phyloP scores from a whole-genome alignment of 768 basidiomycete genomes.

The Cyathus striatus region DNA sequence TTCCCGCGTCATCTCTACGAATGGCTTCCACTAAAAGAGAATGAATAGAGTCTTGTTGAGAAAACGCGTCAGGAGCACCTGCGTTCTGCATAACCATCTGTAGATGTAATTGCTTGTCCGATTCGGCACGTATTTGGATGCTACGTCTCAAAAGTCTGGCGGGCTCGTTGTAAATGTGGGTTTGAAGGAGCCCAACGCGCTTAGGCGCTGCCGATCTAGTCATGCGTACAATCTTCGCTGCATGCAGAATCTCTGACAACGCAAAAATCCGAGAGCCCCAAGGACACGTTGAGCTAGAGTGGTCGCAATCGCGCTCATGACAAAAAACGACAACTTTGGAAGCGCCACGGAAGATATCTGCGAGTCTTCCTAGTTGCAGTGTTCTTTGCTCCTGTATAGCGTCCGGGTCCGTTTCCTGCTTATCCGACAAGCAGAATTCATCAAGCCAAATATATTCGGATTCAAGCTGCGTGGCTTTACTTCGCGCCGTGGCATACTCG shows the following conservation, averaged over 20 bases:
- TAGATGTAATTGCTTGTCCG: slow-evolving; percentile 6
- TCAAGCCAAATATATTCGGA: slow-evolving; percentile 6
- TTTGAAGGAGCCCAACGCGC: not conserved
- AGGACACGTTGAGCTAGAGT: slow-evolving; percentile 8
- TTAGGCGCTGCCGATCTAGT: slow-evolving; percentile 1
- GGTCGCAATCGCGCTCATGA: slow-evolving; percentile 8
- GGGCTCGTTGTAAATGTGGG: not conserved
- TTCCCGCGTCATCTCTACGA: slow-evolving; percentile 11
- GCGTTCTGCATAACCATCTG: slow-evolving; percentile 14
- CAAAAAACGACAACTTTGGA: slow-evolving; percentile 13
- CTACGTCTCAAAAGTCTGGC: slow-evolving; percentile 3
- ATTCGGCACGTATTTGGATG: slow-evolving; percentile 2
- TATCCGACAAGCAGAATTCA: slow-evolving; percentile 6
- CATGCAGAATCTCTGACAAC: slow-evolving; percentile 14
- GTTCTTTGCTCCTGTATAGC: slow-evolving; percentile 7
- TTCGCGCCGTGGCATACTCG: not conserved
- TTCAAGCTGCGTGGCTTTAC: not conserved
- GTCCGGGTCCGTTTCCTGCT: not conserved
- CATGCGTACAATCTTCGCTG: slow-evolving; percentile 8
- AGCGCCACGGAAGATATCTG: slow-evolving; percentile 14
- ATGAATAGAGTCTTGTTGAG: slow-evolving; percentile 15
- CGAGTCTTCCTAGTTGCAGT: slow-evolving; percentile 12
- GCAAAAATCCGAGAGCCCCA: slow-evolving; percentile 14
- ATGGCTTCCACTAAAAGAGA: slow-evolving; percentile 15
- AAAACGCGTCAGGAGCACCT: slow-evolving; percentile 7